Evolutionary conservation across 352 stramenopile species (phyloP), one percentile per base, ranked within the genome.

Genomic region (Pythium aristosporum): DNA sequence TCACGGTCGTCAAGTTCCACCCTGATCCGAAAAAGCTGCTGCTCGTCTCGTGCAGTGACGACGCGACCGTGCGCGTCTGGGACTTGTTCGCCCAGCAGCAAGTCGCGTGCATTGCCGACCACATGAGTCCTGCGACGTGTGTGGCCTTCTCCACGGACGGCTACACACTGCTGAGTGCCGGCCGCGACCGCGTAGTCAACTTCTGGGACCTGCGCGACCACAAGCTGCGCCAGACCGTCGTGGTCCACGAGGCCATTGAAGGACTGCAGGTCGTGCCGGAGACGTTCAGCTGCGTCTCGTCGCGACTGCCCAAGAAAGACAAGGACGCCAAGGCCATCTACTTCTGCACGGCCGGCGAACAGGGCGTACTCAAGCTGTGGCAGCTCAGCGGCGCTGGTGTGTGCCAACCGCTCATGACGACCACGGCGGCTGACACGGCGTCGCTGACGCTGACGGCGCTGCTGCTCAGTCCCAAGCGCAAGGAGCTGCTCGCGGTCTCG

Each of bases 211-310:
- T 97, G 67, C 76, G 80, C 44, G 74, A 84, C 69, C 75, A 92
- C 61, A 73, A 82, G 49, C 60, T 99, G 69, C 77, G 91, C 44
- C 93, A 98, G 70, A 99, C 96, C 1, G 81, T 99, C 36, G 79
- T 98, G 11, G 85, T 98, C 5, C 97, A 98, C 64, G 96, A 99
- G 73, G 76, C 92, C 44, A 76, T 99, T n/a, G 94, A 98, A 75
- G 93, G 92, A n/a, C 77, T 98, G 53, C 69, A 91, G 21, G 76
- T 98, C n/a, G 49, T 98, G 15, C 82, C 92, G 2, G 67, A 69
- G 18, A 72, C 59, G 42, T 92, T 91, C 60, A 76, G 72, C 53
- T 88, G 79, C 53, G 73, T 79, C 20, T 48, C 64, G 20, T 65
- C 61, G n/a, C 43, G 51, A 25, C 57, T 75, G 32, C 50, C 47